Evolutionary conservation across 495 filamentous ascomycete genomes (phyloP), one percentile per base, ranked within the genome.

Genomic region (Aspergillus kassunensis): DNA sequence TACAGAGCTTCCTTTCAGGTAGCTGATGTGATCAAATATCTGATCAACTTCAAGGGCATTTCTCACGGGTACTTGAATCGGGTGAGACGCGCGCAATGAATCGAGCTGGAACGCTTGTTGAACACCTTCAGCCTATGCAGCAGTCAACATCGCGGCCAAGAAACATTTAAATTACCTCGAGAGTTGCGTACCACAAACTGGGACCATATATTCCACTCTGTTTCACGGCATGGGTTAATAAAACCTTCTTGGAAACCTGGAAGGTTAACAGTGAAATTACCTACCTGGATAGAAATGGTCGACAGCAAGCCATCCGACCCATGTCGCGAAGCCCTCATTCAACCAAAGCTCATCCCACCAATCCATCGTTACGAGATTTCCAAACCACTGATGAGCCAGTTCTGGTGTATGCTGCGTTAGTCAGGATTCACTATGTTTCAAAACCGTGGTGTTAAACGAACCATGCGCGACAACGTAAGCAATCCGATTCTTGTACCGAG

Each of bases 381-480:
- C 93, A 62, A 97, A 98, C 93, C 93, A 98, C 72, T 97, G 93
- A 68, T 98, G 93, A 24, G 93, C 93, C 39, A 98, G 74, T 64
- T 98, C 91, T 81, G 27, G 36, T 0, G 11, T 4, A 52, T 42
- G 9, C 5, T 18, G 11, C 8, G 39, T 60, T 36, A 54, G 44
- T 43, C 19, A 59, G 34, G 15, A 41, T 18, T 10, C 13, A 18
- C 21, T 19, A 12, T 33, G 24, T 4, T 9, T 4, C 4, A 9
- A 31, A 4, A 3, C 13, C 2, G 10, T 24, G 33, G 20, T 8
- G 21, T 6, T 23, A 21, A 31, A 55, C 67, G 59, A 34, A 76
- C 70, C 73, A 67, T 96, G 91, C 6, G 90, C 88, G 16, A 97
- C 90, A 25, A 97, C 91, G 56, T 98, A 96, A 16, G 91, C 92